Conservation (phyloP, 2,329 filamentous ascomycete species). For the Phialocephala sp. region DNA sequence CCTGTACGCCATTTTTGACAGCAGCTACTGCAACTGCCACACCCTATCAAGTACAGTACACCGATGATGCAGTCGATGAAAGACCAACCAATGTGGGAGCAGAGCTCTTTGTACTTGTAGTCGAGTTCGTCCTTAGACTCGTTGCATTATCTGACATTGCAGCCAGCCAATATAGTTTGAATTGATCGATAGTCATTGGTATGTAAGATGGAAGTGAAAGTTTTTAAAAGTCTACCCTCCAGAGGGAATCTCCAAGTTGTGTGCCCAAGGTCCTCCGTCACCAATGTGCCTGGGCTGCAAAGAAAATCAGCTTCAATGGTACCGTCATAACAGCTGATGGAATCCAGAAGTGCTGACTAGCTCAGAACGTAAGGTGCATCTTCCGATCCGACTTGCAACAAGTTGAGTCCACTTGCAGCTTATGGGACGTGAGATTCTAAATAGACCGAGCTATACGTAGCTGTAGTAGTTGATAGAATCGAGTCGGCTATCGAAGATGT, state of each 20-base stretch:
- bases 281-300: not conserved
- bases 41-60: too few species aligned
- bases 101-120: not conserved
- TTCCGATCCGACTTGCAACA: not conserved
- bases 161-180: not conserved
- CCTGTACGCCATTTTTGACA: too few species aligned
- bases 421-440: not conserved
- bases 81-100: not conserved
- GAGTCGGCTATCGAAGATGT: not conserved
- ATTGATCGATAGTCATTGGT: not conserved
- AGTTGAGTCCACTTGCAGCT: not conserved
- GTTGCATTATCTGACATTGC: too few species aligned
- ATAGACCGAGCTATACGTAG: not conserved
- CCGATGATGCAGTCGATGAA: not conserved
- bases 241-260: not conserved
- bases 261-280: not conserved
- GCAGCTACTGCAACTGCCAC: too few species aligned
- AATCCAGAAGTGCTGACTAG: not conserved
- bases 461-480: not conserved
- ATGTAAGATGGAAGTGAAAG: not conserved
- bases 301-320: constrained; percentile 1
- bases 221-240: not conserved
- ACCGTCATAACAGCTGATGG: not conserved
- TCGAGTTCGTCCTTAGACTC: too few species aligned
- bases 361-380: not conserved